These are phyloP conservation scores for Sclerotinia trifoliorum DNA, from an alignment of 2,329 filamentous ascomycete genomes.

Conservation along the genomic window DNA sequence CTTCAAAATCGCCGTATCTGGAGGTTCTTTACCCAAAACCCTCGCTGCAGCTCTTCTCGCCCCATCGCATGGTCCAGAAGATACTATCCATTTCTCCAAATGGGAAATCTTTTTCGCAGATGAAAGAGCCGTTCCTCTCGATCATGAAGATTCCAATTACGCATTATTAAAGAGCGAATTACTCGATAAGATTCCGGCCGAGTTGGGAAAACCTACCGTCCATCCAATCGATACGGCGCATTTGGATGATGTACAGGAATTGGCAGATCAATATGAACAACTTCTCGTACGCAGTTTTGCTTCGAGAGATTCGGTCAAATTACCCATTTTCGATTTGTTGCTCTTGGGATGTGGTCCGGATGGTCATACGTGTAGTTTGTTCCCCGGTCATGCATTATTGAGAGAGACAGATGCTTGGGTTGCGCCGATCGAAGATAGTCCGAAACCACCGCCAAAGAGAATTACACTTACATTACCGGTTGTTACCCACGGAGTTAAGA, in stretches of 20 bases:
- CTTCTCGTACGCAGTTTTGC: slow-evolving; percentile 82
- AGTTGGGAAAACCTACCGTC: slow-evolving; percentile 63
- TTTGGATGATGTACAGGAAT: slow-evolving; percentile 77
- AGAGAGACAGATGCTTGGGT: slow-evolving; percentile 91
- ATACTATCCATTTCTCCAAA: slow-evolving; percentile 72
- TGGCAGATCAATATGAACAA: slow-evolving; percentile 93
- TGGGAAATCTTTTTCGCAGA: slow-evolving; percentile 99
- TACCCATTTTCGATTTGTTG: slow-evolving; percentile 92
- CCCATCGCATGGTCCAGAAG: slow-evolving; percentile 49
- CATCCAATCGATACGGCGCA: slow-evolving; percentile 72
- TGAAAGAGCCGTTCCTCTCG: slow-evolving; percentile 88
- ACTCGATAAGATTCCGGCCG: slow-evolving; percentile 78
- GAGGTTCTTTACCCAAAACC: slow-evolving; percentile 85
- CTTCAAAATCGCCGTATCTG: slow-evolving; percentile 92
- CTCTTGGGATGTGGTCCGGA: slow-evolving; percentile 93
- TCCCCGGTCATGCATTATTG: slow-evolving; percentile 84
- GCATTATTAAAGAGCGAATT: slow-evolving; percentile 81
- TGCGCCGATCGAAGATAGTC: slow-evolving; percentile 84
- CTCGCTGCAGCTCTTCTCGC: slow-evolving; percentile 80
- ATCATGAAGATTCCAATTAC: slow-evolving; percentile 94
- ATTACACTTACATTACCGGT: slow-evolving; percentile 94
- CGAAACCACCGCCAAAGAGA: slow-evolving; percentile 86
- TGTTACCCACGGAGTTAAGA: slow-evolving; percentile 78
- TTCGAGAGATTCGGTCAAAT: slow-evolving; percentile 85
- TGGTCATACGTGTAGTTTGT: slow-evolving; percentile 95